Conservation (phyloP, 2,329 filamentous ascomycete genomes). For the Pezicula neosporulosa region DNA sequence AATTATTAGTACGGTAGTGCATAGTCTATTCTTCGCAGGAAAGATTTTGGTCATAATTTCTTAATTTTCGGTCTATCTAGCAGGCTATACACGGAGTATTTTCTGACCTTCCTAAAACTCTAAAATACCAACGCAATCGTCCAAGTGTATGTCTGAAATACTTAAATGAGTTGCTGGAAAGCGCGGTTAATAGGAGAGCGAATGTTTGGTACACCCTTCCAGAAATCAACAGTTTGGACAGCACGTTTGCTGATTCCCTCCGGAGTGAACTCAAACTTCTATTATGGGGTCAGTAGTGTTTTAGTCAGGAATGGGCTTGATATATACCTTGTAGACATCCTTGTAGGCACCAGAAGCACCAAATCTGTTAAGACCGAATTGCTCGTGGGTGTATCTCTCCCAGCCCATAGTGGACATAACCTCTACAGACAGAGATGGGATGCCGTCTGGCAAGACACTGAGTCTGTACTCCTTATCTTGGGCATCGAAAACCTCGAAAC, state of each 20-base stretch:
- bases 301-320: neutral
- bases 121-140: neutral
- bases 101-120: neutral
- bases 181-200: conserved; percentile 95
- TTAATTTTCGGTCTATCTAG: neutral
- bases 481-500: conserved; percentile 93
- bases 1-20: no score
- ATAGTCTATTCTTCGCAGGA: no score
- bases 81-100: neutral
- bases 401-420: conserved; percentile 97
- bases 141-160: neutral
- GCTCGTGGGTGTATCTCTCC: conserved; percentile 99
- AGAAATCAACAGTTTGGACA: conserved; percentile 89
- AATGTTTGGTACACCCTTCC: conserved; percentile 87
- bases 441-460: conserved; percentile 87
- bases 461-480: conserved; percentile 95
- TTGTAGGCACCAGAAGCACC: conserved; percentile 96
- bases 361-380: conserved; percentile 99
- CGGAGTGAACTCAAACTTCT: conserved; percentile 99
- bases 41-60: neutral
- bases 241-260: conserved; percentile 97
- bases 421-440: conserved; percentile 90
- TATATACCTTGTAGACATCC: conserved; percentile 86
- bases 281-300: conserved; percentile 35
- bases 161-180: conserved; percentile 94